Base-by-base conservation (phyloP, 2,329 filamentous ascomycete species). In the Colletotrichum chrysophilum region DNA sequence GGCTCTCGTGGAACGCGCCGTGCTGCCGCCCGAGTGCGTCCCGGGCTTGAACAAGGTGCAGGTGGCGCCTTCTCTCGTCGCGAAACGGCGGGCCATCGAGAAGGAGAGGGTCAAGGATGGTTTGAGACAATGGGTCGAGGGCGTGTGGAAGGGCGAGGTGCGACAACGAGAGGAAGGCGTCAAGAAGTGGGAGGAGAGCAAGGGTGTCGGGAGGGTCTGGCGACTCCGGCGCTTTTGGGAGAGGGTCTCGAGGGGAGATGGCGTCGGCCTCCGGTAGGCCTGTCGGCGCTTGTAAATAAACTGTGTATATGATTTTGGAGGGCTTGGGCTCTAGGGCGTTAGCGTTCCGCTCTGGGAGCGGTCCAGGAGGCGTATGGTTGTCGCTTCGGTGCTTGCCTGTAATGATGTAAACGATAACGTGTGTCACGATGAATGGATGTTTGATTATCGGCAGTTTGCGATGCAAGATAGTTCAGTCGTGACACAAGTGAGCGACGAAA, bases 221-320 rank as follows among this genome's bases (percentile, higher is more conserved):
- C 87, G 89, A 26, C 81, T 95, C 72, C 89, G 89, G 79, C 87
- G 87, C 76, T 94, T 93, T 80, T 95, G 93, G 92, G 93, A 94
- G 83, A 86, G 87, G 26, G 85, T 94, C 38, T 87, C 88, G 3
- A 83, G 83, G 18, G 88, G 86, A 3, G 86, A 87, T 61, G 77
- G 71, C 9, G 38, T 30, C n/a, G 56, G 66, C 34, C 60, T 62
- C 38, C 60, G 66, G 71, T 76, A 76, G 71, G 71, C 61, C 4
- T 30, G 34, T 62, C 10, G 10, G 30, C 43, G 43, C 43, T 52
- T 52, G 43, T 52, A 52, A 64, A 5, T 28, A 12, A 30, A 34
- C 18, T 30, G 12, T 56, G 32, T 24, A 16, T 61, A 24, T 18
- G 71, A 58, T 24, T 24, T 5, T 28, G 8, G 18, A 16, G 34